These are phyloP conservation scores for Amanita pseudoporphyria DNA, from an alignment of 768 basidiomycete species.

Conservation along the genomic window DNA sequence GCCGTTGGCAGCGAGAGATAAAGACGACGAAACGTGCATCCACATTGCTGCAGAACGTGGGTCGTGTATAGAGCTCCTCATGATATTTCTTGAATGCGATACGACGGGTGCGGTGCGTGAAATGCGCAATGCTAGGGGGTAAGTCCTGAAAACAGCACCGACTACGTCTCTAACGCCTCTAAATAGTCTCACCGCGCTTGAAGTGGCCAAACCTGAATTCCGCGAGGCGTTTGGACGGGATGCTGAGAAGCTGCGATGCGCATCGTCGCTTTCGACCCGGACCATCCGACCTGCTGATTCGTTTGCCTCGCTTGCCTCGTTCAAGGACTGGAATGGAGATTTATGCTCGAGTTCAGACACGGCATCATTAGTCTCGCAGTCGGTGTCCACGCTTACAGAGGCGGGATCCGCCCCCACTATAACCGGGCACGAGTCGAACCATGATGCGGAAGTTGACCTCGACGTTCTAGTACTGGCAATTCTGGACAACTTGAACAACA, in stretches of 20 bases:
- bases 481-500: slow-evolving; percentile 3
- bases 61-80: slow-evolving; percentile 49
- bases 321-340: slow-evolving; percentile 23
- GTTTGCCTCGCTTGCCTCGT: slow-evolving; percentile 39
- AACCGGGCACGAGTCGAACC: neutral
- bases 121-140: slow-evolving; percentile 67
- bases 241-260: slow-evolving; percentile 34
- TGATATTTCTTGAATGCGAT: slow-evolving; percentile 59
- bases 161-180: neutral
- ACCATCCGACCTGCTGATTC: slow-evolving; percentile 44
- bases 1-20: slow-evolving; percentile 60
- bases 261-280: slow-evolving; percentile 43
- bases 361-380: neutral
- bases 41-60: slow-evolving; percentile 76
- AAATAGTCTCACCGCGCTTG: slow-evolving; percentile 51
- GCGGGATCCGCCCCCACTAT: neutral
- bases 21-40: slow-evolving; percentile 65
- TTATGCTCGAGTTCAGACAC: neutral
- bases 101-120: slow-evolving; percentile 42
- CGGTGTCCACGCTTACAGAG: neutral
- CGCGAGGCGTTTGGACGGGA: slow-evolving; percentile 50
- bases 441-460: neutral
- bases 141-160: slow-evolving; percentile 16
- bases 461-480: neutral
- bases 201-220: slow-evolving; percentile 61